A percentile compares a stretch with the other conserved stretches of the same genome.
Evolutionary conservation across 345 rosid genomes (phyloP).

Genomic region (Clarkia xantiana): DNA sequence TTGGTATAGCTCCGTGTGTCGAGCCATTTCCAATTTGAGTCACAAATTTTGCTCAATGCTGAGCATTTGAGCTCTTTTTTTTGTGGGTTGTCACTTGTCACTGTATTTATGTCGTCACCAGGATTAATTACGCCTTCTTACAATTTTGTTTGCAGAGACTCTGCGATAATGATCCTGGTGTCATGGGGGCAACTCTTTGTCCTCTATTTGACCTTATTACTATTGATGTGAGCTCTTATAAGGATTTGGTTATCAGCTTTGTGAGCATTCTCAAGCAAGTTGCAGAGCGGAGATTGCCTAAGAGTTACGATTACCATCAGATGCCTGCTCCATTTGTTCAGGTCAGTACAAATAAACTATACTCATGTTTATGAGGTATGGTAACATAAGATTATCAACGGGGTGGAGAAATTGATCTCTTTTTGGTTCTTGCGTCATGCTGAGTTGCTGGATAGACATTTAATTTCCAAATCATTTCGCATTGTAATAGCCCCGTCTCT

Average conservation of each 20-base stretch:
- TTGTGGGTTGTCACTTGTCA: background rate
- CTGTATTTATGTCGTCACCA: background rate
- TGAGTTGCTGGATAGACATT: too few relatives aligned
- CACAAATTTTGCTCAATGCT: too few relatives aligned
- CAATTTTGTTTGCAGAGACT: constrained; percentile 38
- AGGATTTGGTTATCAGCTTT: constrained; percentile 82
- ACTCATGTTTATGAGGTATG: too few relatives aligned
- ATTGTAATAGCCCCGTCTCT: too few relatives aligned
- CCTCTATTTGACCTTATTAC: constrained; percentile 82
- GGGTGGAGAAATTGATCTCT: too few relatives aligned
- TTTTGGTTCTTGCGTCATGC: too few relatives aligned
- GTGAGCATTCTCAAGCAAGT: constrained; percentile 95
- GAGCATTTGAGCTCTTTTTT: too few relatives aligned
- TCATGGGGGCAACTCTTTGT: constrained; percentile 96
- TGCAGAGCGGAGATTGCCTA: constrained; percentile 74
- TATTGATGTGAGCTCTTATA: constrained; percentile 51
- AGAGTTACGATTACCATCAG: constrained; percentile 90
- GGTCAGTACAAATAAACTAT: constrained; percentile 23
- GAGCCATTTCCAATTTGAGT: too few relatives aligned
- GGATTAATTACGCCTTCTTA: constrained; percentile 1
- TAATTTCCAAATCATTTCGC: too few relatives aligned
- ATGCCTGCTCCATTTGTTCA: constrained; percentile 99
- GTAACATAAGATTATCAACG: too few relatives aligned
- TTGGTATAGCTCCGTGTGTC: too few relatives aligned
- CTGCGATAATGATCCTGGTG: constrained; percentile 93